These are phyloP conservation scores for Brettanomyces sp. DNA, from an alignment of 805 yeast species.

Conservation along the genomic window DNA sequence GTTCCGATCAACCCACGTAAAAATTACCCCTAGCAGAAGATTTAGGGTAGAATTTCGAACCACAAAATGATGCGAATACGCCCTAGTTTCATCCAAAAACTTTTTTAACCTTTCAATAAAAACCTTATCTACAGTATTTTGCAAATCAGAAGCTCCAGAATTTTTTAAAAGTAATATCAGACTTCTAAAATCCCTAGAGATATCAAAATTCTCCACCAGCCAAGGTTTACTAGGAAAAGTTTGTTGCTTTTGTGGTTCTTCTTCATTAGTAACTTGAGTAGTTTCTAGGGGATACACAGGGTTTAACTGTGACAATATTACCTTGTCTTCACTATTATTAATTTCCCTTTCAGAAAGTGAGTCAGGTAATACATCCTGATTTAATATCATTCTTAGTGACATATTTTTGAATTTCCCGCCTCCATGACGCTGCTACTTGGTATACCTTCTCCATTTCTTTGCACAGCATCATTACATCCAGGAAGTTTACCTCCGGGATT, in stretches of 20 bases:
- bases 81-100: slow-evolving; percentile 14
- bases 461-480: slow-evolving; percentile 20
- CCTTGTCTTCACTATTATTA: neutral
- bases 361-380: neutral
- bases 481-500: slow-evolving; percentile 47
- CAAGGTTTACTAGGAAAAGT: slow-evolving; percentile 26
- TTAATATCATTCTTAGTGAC: slow-evolving; percentile 1
- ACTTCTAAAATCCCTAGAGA: slow-evolving; percentile 41
- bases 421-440: slow-evolving; percentile 1
- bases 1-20: too few relatives aligned
- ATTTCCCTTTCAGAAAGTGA: neutral
- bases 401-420: neutral
- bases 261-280: neutral
- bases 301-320: neutral
- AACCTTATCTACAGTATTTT: slow-evolving; percentile 1
- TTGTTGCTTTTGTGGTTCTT: neutral
- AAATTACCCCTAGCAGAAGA: too few relatives aligned
- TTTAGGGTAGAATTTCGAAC: slow-evolving; percentile 36
- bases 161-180: slow-evolving; percentile 34
- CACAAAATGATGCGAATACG: slow-evolving; percentile 39
- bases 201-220: slow-evolving; percentile 49
- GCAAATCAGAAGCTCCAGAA: slow-evolving; percentile 16
- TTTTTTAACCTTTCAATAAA: slow-evolving; percentile 7
- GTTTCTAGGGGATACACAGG: neutral
- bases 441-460: slow-evolving; percentile 2